Evolutionary conservation across 2,329 filamentous ascomycete genomes (phyloP), one percentile per base, ranked within the genome.

Genomic region (Mycosphaerelloides madeirae): DNA sequence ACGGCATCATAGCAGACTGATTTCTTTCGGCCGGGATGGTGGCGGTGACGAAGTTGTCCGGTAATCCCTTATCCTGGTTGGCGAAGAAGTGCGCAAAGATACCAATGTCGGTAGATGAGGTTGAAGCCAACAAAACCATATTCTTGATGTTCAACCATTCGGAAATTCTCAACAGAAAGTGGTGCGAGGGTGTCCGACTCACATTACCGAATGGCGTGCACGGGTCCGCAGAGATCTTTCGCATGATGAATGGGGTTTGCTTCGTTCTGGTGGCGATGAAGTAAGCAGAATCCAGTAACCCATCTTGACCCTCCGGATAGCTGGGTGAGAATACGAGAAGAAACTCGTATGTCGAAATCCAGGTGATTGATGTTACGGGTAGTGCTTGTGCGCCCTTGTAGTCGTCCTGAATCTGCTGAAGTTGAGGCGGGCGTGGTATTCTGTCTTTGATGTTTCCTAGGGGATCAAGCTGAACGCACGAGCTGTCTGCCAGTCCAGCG

Each of bases 141-240:
- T 98, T 90, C 50, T 86, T 80, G 7, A 97, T 70, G 53, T 84
- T 80, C 0, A 89, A 89, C 65, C 91, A 97, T 46, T 89, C 81
- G 60, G 82, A 81, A 13, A 98, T 70, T 38, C 93, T 80, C 41
- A 83, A 70, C 38, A 93, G 75, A 42, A 86, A 87, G 58, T 95
- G 86, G 55, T 90, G 84, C 11, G 89, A 83, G 1, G 81, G 80
- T 11, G 71, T 41, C 40, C 61, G 49, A 20, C 55, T 29, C 79
- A 49, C 81, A 63, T 84, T 89, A 0, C 44, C 54, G 80, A 44
- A 40, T 42, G 82, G 77, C 42, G 82, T 77, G 44, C 87, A 81
- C n/a, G 88, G 33, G 19, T 35, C 33, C 33, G 19, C 8, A 15
- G 15, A 14, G 16, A 35, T 19, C 33, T 35, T 35, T 14, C 19